phyloP scores from a whole-genome alignment of 257 asterid species.

The Ilex aquifolium region DNA sequence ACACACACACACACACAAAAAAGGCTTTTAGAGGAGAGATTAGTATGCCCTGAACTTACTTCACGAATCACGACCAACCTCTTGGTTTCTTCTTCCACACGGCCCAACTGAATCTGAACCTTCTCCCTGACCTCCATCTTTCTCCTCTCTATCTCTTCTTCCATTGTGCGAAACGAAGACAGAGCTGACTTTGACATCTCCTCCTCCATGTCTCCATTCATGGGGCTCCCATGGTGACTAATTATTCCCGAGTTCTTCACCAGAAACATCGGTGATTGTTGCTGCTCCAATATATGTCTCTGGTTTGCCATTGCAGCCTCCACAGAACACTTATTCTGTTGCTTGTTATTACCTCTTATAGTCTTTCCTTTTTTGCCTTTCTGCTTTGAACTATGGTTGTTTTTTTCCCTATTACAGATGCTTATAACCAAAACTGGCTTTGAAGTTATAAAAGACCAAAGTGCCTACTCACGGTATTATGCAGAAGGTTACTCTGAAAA shows the following conservation, averaged over 20 bases:
- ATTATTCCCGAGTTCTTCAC: conserved; percentile 50
- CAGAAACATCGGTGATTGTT: conserved; percentile 23
- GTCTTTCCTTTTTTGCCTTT: conserved; percentile 18
- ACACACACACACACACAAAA: too few relatives aligned
- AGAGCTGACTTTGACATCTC: conserved; percentile 75
- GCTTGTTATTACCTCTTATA: not conserved
- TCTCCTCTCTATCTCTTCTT: conserved; percentile 81
- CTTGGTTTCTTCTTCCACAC: conserved; percentile 76
- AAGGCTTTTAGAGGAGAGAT: not conserved
- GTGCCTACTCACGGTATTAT: conserved; percentile 11
- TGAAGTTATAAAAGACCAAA: conserved; percentile 30
- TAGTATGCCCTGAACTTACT: conserved; percentile 28
- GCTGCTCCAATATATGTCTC: conserved; percentile 34
- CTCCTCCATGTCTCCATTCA: conserved; percentile 61
- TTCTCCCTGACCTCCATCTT: conserved; percentile 52
- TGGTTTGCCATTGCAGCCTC: conserved; percentile 35
- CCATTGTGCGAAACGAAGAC: conserved; percentile 63
- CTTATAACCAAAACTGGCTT: conserved; percentile 28
- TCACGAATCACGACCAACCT: conserved; percentile 75
- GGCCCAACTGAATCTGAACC: conserved; percentile 74
- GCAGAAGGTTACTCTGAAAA: not conserved
- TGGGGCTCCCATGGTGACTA: conserved; percentile 41
- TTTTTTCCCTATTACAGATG: conserved; percentile 38
- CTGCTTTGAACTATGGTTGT: conserved; percentile 26
- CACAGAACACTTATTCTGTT: conserved; percentile 3